Base-by-base conservation (phyloP, 257 asterid genomes). In the Solanum bulbocastanum region DNA sequence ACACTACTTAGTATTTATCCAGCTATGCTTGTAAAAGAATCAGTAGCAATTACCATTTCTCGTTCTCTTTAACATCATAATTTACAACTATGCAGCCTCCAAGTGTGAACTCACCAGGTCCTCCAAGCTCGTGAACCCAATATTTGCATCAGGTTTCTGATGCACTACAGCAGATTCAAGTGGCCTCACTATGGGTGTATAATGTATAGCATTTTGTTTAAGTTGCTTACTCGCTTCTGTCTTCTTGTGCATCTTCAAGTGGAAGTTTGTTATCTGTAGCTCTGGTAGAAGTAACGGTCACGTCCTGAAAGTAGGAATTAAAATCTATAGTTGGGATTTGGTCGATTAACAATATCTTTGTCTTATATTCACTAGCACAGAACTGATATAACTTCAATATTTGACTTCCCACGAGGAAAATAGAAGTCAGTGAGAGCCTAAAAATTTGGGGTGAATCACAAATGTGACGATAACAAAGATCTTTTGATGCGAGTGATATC, bases 221-320 rank as follows among this genome's bases (percentile, higher is more conserved):
- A 18, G 33, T 73, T 33, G 68, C 90, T 83, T 75, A 62, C 76
- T 66, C 86, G 35, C 46, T 66, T 81, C 68, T 39, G 62, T 71
- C 81, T 87, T 83, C 75, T 76, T 84, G 76, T 42, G 78, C 87
- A 8, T 86, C 86, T 84, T 89, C 87, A 32, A 88, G 68, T 25
- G 87, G 36, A 86, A 1, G 30, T 16, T 58, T 76, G 16, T 42
- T 36, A 58, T 91, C 90, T 86, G 86, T 85, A 76, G 84, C 69
- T 73, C 49, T 84, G 32, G 39, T 66, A 10, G 44, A 42, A 86
- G 56, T 65, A 36, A 88, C 65, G 20, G 49, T 91, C 62, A 87
- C 87, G 1, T 83, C 90, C 93, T 91, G 89, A 74, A 66, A 49
- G 1, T 65, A 36, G 49, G 62, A 81, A 30, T 81, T 69, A 25